phyloP scores from a whole-genome alignment of 495 filamentous ascomycete genomes.

The Schizothecium vesticola region DNA sequence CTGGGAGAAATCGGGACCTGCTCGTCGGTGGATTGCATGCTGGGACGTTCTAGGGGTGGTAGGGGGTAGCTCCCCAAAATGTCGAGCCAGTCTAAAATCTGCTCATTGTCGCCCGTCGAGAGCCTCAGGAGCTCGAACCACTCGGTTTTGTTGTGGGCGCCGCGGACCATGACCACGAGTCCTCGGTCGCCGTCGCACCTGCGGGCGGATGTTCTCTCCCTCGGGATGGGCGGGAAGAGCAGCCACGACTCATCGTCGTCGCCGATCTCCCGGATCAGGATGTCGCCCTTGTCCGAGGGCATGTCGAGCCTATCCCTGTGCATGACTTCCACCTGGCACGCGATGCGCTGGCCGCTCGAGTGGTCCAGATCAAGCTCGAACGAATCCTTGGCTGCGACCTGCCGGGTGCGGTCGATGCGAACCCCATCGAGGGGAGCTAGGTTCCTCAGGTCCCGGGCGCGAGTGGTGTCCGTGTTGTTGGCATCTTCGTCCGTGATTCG shows the following conservation, averaged over 20 bases:
- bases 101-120: constrained; percentile 61
- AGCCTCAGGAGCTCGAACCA: constrained; percentile 84
- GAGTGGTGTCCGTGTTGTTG: constrained; percentile 70
- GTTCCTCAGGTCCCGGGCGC: constrained; percentile 71
- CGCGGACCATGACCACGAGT: constrained; percentile 80
- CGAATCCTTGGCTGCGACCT: constrained; percentile 80
- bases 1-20: constrained; percentile 40
- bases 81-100: constrained; percentile 79
- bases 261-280: constrained; percentile 86
- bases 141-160: constrained; percentile 49
- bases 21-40: constrained; percentile 23
- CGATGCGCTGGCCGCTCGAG: constrained; percentile 81
- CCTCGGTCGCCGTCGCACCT: constrained; percentile 63
- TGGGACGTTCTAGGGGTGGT: constrained; percentile 53
- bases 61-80: constrained; percentile 72
- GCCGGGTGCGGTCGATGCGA: constrained; percentile 62
- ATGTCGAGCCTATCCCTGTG: constrained; percentile 65
- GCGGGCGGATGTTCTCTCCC: constrained; percentile 68
- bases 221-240: constrained; percentile 77
- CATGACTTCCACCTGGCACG: constrained; percentile 83
- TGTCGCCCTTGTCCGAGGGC: constrained; percentile 59
- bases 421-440: constrained; percentile 64
- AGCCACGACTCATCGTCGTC: constrained; percentile 68
- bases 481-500: constrained; percentile 89
- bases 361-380: constrained; percentile 83